Percentiles rank a stretch among this genome's conserved stretches.
These are phyloP conservation scores for Pseudoperonospora humuli DNA, from an alignment of 352 stramenopile genomes.

Conservation along the genomic window DNA sequence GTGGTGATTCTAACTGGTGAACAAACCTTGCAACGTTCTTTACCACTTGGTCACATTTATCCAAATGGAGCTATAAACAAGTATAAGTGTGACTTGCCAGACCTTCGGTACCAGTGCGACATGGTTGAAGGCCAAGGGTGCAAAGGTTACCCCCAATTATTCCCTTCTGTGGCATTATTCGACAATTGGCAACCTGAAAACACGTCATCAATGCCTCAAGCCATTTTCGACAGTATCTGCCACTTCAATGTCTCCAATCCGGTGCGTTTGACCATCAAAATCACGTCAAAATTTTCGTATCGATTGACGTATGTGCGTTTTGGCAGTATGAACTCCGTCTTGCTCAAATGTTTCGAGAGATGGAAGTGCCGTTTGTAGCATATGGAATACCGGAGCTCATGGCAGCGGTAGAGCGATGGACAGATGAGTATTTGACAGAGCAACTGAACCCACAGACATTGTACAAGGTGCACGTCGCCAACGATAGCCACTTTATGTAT, in stretches of 20 bases:
- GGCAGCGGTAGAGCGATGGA: constrained; percentile 72
- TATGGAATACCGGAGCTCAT: constrained; percentile 87
- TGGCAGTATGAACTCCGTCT: constrained; percentile 71
- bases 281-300: no score
- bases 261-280: no score
- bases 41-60: constrained; percentile 21
- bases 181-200: constrained; percentile 75
- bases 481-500: constrained; percentile 94
- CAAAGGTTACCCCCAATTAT: constrained; percentile 57
- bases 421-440: constrained; percentile 59
- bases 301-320: neutral
- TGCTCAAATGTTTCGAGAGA: constrained; percentile 82
- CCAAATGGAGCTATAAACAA: constrained; percentile 37
- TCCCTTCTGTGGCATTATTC: constrained; percentile 62
- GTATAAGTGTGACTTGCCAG: constrained; percentile 48
- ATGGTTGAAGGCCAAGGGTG: constrained; percentile 31
- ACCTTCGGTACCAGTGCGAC: constrained; percentile 52
- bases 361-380: constrained; percentile 92
- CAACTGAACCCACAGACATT: constrained; percentile 27
- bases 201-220: constrained; percentile 18
- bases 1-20: constrained; percentile 30
- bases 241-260: constrained; percentile 53
- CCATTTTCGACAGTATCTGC: constrained; percentile 51
- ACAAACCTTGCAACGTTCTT: constrained; percentile 17
- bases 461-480: constrained; percentile 65